Evolutionary conservation across 306 rosid genomes (phyloP).

Genomic region (Chamaecrista fasciculata): DNA sequence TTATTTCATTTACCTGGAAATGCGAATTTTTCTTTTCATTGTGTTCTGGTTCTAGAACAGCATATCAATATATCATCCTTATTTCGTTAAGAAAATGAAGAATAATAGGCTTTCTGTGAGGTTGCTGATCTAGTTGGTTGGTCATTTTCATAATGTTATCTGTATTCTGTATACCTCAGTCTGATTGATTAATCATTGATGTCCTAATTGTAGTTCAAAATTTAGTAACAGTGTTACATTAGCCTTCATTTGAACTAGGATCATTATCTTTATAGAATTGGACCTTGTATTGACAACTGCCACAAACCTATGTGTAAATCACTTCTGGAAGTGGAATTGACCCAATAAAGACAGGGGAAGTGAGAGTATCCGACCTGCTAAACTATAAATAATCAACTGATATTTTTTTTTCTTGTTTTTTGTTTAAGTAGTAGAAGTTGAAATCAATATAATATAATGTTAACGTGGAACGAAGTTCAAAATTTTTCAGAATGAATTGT

Average conservation of each 20-base stretch:
- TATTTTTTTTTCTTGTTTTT: not conserved
- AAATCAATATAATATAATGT: not conserved
- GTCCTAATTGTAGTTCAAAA: not conserved
- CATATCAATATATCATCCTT: not conserved
- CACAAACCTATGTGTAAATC: not conserved
- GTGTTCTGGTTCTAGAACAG: too few species aligned
- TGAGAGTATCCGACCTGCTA: not conserved
- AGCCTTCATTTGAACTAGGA: not conserved
- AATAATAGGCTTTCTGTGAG: not conserved
- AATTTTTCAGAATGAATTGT: not conserved
- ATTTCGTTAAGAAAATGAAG: not conserved
- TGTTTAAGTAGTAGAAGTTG: not conserved
- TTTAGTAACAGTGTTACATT: not conserved
- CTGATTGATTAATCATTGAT: constrained; percentile 12
- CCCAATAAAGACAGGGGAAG: not conserved
- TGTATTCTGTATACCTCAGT: not conserved
- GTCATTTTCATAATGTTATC: not conserved
- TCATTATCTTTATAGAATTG: not conserved
- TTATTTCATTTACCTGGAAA: not conserved
- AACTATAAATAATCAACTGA: not conserved
- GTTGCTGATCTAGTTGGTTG: not conserved
- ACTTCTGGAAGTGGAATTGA: not conserved
- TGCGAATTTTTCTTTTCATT: not conserved
- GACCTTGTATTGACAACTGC: not conserved
- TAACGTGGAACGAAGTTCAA: not conserved